Evolutionary conservation across 1,139 yeast genomes (phyloP), one percentile per base, ranked within the genome.

Genomic region (Hemisphaericaspora xylanilytica): DNA sequence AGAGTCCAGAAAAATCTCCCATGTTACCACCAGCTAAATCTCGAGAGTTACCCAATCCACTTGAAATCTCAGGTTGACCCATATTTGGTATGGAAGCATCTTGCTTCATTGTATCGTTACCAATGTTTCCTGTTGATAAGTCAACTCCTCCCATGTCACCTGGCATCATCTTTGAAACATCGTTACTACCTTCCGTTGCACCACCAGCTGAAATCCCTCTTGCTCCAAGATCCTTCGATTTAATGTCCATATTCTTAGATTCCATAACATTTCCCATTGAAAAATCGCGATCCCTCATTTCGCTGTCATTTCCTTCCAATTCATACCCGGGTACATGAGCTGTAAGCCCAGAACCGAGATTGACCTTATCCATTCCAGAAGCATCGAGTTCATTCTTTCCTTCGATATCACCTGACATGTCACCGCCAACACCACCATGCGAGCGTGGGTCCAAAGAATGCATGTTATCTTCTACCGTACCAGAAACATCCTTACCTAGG

Each of bases 51-150:
- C 17, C 29, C 15, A 13, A 10, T 7, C 14, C 29, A 11, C n/a
- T 14, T 8, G 18, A 9, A 6, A n/a, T 15, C 9, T 17, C 17
- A 18, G 33, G 33, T 18, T 14, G 5, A 16, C 27, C 32, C 4
- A 44, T 52, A 32, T 51, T 63, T 17, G 59, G 40, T 46, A 59
- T 56, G 43, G 59, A 58, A 13, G 60, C 59, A 43, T 63, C 63
- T 36, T 52, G 61, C 22, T 67, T 63, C 36, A 58, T 59, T 34
- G 71, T 63, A 46, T 67, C 61, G 34, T 67, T 57, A 9, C 65
- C 63, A 38, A 67, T 50, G 45, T 64, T 65, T 3, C 71, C 70
- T n/a, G n/a, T n/a, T n/a, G n/a, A n/a, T n/a, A n/a, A n/a, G n/a
- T n/a, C n/a, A n/a, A n/a, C n/a, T n/a, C n/a, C n/a, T n/a, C n/a